Percentiles rank a stretch among this genome's conserved stretches.
phyloP scores from a whole-genome alignment of 805 yeast species.

The Suhomyces faveliae region DNA sequence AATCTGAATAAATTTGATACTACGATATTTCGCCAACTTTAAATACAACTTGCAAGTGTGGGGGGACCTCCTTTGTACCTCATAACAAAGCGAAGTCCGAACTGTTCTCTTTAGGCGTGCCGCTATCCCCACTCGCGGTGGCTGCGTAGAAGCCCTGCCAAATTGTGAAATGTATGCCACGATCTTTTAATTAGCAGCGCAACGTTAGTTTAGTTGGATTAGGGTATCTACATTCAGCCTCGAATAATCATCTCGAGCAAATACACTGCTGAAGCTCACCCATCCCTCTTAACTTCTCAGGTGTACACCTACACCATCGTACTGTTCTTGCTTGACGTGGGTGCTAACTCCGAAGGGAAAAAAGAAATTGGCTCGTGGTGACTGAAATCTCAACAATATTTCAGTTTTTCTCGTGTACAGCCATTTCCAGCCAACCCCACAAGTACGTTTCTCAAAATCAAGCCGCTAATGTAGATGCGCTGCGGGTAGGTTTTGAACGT shows the following conservation, averaged over 20 bases:
- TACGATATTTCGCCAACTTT: background rate
- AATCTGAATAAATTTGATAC: background rate
- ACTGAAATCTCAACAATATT: background rate
- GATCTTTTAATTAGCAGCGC: background rate
- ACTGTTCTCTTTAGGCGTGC: background rate
- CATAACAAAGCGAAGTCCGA: background rate
- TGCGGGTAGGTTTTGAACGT: slow-evolving; percentile 1
- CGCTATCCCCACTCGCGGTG: background rate
- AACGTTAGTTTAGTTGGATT: too few relatives aligned
- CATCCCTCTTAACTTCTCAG: background rate
- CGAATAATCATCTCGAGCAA: background rate
- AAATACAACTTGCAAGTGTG: background rate
- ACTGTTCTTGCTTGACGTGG: background rate
- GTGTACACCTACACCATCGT: background rate
- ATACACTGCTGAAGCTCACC: background rate
- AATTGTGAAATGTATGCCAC: background rate
- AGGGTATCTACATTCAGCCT: background rate
- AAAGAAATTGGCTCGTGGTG: background rate
- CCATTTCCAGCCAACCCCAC: background rate
- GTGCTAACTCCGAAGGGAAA: background rate
- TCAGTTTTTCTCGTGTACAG: background rate
- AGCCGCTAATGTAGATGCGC: background rate
- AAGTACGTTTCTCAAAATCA: background rate
- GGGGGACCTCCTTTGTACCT: background rate
- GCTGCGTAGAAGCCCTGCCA: background rate